Base-by-base conservation (phyloP, 73 alveolate genomes). In the Paramecium sexaurelia region DNA sequence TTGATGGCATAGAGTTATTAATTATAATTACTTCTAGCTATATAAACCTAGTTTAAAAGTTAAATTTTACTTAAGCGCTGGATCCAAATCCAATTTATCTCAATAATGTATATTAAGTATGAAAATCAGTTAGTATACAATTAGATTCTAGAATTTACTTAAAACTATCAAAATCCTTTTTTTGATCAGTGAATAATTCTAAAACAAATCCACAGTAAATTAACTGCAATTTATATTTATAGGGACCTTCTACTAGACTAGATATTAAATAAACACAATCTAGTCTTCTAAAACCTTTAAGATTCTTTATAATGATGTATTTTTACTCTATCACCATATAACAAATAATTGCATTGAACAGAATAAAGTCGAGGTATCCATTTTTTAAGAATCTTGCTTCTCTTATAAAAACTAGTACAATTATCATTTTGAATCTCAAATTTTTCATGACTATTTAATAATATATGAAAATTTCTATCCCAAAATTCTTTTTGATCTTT, bases 71-170 rank as follows among this genome's bases (percentile, higher is more conserved):
- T 39, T 73, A 32, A 15, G 87, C 55, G 11, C 66, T 73, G 1
- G 87, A 73, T 13, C 87, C 87, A 33, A 33, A 36, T n/a, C 87
- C 87, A 35, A 73, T 73, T 39, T 73, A 11, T 39, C 57, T 73
- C 17, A 33, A 20, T 9, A 73, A 27, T 13, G 36, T 33, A 73
- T 73, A 73, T 73, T 73, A 33, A 36, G 55, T 33, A 17, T 73
- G 87, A 73, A 73, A 73, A 39, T 73, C 57, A 20, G 57, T 36
- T 39, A 73, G 43, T 20, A 73, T 73, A 73, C 87, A 73, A 73
- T 73, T 15, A 4, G 55, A 17, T 73, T 73, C 3, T 32, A 73
- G 39, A 36, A 9, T 36, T 17, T 73, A 27, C 15, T 73, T 73
- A 73, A 73, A 73, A 20, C 36, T 73, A 7, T 36, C 66, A 10